Base-by-base conservation (phyloP, 495 filamentous ascomycete genomes). In the Xylaria castorea region DNA sequence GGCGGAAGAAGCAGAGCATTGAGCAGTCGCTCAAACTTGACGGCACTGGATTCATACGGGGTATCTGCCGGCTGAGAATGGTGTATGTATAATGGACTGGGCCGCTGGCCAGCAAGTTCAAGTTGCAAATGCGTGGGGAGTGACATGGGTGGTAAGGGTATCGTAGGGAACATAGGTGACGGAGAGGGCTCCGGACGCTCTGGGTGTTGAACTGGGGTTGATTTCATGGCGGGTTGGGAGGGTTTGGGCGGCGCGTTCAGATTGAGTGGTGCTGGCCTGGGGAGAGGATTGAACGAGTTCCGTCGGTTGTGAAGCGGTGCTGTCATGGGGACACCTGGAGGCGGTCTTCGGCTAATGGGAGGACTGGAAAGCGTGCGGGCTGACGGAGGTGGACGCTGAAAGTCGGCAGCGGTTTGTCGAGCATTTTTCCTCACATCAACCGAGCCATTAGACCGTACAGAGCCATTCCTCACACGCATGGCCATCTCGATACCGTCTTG, bases 41-140 rank as follows among this genome's bases (percentile, higher is more conserved):
- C 87, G n/a, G 91, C 91, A n/a, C 93, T 94, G 25, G 96, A 97
- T 82, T 99, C 96, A 81, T 97, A 98, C 0, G 94, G 93, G 61
- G 94, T 89, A 70, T 98, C 94, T 58, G 73, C 75, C 61, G 85
- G 87, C 32, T 90, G 86, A 2, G 93, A 89, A 70, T 92, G 90
- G 77, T 97, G 90, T 60, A 98, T 97, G 76, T 97, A 98, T 66
- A 97, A 81, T 2, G 94, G 93, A 58, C 93, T 96, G 4, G 94
- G 94, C 36, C 90, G 86, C 55, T 92, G 88, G 2, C 92, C 92
- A 1, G 94, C 91, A 32, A 98, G 85, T 77, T 98, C 94, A 14
- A 98, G 89, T 76, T 97, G 93, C 16, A 98, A 85, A 76, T 96
- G 92, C 3, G 94, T 96, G 5, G 93, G 93, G 63, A 98, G 87